Base-by-base conservation (phyloP, 2,329 filamentous ascomycete species). In the Ophiostoma ulmi region DNA sequence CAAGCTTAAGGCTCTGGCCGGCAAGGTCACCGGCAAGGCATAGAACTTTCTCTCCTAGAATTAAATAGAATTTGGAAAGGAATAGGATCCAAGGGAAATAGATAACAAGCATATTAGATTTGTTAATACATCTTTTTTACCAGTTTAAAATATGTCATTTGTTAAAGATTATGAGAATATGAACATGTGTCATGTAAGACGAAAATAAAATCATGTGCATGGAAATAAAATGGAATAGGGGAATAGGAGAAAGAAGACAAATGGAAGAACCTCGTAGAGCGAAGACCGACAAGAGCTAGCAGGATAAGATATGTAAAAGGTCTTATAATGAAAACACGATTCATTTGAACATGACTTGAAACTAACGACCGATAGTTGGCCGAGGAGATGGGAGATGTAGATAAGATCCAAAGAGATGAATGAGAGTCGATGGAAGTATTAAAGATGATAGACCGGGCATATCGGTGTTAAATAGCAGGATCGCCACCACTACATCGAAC, bases 1-100 rank as follows among this genome's bases (percentile, higher is more conserved):
- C n/a, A 67, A 67, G 65, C 22, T 67, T 13, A 67, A 41, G 38
- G 65, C 14, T 20, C 1, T 67, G n/a, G 65, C 39, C 22, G 38
- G 39, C 65, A 67, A 67, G 65, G 38, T 67, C 10, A 31, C n/a
- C 8, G 13, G 39, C 39, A 31, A 48, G 38, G 64, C 64, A 22
- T 41, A 67, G 38, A 31, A 14, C 17, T 48, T 39, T 39, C 38
- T 39, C 6, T 48, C 14, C 1, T 48, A 48, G 44, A 20, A 48
- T 48, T 20, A 17, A 48, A 20, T 7, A 5, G 41, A 48, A 48
- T 7, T 48, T 20, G 44, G 44, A 48, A 48, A 48, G 17, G 8
- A 20, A 48, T 48, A 48, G 44, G n/a, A 39, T 39, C 38, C 38
- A 13, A 39, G 38, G 8, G 11, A 13, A 39, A 10, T 39, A 10